phyloP scores from a whole-genome alignment of 1,284 basidiomycete species.

The Rhodofomes roseus region DNA sequence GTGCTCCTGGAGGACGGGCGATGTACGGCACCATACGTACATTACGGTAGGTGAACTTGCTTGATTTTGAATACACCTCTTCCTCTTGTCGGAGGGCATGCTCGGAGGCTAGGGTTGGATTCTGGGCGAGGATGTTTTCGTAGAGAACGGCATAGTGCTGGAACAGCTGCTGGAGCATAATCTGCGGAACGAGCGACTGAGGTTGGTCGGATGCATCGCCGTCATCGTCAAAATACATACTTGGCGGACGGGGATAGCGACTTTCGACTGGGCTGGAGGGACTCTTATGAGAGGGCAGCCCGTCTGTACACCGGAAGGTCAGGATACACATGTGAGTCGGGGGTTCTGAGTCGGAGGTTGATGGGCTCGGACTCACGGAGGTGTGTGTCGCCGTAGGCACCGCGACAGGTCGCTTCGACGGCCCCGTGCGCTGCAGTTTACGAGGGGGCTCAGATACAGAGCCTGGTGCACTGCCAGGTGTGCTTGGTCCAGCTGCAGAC shows the following conservation, averaged over 20 bases:
- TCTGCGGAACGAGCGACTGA: slow-evolving; percentile 31
- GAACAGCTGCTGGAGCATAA: slow-evolving; percentile 68
- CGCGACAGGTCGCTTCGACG: slow-evolving; percentile 36
- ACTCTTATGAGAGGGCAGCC: slow-evolving; percentile 66
- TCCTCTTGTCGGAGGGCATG: slow-evolving; percentile 78
- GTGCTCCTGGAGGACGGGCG: neutral
- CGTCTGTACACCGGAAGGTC: slow-evolving; percentile 30
- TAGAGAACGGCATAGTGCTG: slow-evolving; percentile 71
- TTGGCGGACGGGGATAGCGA: slow-evolving; percentile 70
- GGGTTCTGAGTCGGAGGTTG: neutral
- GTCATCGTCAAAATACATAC: slow-evolving; percentile 30
- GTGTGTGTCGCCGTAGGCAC: slow-evolving; percentile 37
- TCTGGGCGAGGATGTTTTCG: slow-evolving; percentile 41
- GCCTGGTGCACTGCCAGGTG: slow-evolving; percentile 10
- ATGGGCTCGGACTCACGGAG: slow-evolving; percentile 28
- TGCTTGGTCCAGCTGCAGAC: neutral
- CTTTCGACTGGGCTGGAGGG: slow-evolving; percentile 59
- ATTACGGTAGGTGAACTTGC: slow-evolving; percentile 76
- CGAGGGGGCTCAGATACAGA: slow-evolving; percentile 45
- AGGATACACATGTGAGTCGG: neutral
- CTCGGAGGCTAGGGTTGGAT: slow-evolving; percentile 61
- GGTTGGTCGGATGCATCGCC: neutral
- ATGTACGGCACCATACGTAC: slow-evolving; percentile 35
- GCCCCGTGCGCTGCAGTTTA: slow-evolving; percentile 54
- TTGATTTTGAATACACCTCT: slow-evolving; percentile 68